Conservation (phyloP, 768 basidiomycete species). For the Kockovaella imperatae region DNA sequence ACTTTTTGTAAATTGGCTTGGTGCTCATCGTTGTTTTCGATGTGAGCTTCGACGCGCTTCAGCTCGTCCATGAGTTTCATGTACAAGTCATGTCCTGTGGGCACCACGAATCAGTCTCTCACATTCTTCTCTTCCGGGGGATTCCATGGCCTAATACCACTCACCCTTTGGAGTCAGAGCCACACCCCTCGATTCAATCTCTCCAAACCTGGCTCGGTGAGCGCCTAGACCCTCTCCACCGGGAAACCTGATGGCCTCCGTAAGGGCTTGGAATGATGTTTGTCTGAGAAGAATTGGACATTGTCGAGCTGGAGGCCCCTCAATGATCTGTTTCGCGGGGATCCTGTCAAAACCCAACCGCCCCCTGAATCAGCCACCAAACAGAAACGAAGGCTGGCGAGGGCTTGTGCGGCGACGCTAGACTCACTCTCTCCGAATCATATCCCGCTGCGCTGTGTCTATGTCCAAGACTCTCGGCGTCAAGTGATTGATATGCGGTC, state of each 20-base stretch:
- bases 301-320: constrained; percentile 30
- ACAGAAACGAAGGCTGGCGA: too few relatives aligned
- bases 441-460: constrained; percentile 33
- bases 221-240: constrained; percentile 7
- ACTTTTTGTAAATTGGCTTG: constrained; percentile 15
- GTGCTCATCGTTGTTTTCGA: constrained; percentile 19
- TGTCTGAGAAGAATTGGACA: constrained; percentile 39
- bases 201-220: constrained; percentile 39
- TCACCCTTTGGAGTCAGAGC: constrained; percentile 33
- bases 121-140: neutral
- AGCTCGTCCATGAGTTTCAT: constrained; percentile 11
- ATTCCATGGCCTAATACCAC: neutral
- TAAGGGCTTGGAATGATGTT: constrained; percentile 38
- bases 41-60: constrained; percentile 2
- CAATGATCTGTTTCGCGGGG: constrained; percentile 38
- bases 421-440: constrained; percentile 32
- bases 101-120: neutral
- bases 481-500: constrained; percentile 41
- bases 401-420: neutral
- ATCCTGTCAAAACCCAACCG: constrained; percentile 15
- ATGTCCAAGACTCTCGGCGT: constrained; percentile 41
- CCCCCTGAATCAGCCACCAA: neutral
- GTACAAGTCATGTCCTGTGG: constrained; percentile 21
- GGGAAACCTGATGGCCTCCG: constrained; percentile 32
- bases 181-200: constrained; percentile 37